A percentile compares a stretch with the other conserved stretches of the same genome.
phyloP scores from a whole-genome alignment of 2,329 filamentous ascomycete genomes.

The Plectosphaerella sp. region DNA sequence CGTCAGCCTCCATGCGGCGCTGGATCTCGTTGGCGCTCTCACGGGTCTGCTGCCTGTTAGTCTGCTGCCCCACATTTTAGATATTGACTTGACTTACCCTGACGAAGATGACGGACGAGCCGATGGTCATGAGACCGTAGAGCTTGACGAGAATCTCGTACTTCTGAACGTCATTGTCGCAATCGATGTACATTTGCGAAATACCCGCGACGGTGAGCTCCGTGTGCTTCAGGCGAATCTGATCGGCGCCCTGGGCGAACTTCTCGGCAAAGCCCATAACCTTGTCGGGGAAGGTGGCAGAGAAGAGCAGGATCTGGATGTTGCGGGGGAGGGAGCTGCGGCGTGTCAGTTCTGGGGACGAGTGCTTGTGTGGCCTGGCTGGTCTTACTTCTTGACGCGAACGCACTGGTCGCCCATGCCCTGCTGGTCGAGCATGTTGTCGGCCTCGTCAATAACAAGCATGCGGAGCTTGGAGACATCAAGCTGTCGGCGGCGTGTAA shows the following conservation, averaged over 20 bases:
- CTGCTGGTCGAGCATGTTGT: conserved; percentile 97
- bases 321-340: conserved; percentile 64
- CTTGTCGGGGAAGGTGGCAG: conserved; percentile 83
- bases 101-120: conserved; percentile 97
- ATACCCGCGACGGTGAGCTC: conserved; percentile 96
- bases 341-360: neutral
- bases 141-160: conserved; percentile 87
- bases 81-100: conserved; percentile 50
- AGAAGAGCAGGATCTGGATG: conserved; percentile 91
- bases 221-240: conserved; percentile 81
- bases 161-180: conserved; percentile 74
- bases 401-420: conserved; percentile 93
- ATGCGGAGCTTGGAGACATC: conserved; percentile 69
- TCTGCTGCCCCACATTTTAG: too few relatives aligned
- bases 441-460: conserved; percentile 91
- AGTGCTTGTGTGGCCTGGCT: conserved; percentile 2
- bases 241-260: conserved; percentile 82
- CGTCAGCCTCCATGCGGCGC: conserved; percentile 78
- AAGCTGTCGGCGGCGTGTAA: conserved; percentile 73
- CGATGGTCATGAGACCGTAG: conserved; percentile 93
- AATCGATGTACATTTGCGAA: conserved; percentile 97
- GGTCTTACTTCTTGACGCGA: conserved; percentile 72
- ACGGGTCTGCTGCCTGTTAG: conserved; percentile 56
- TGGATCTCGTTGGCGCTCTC: conserved; percentile 83
- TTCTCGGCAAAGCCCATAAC: conserved; percentile 79